These are phyloP conservation scores for Huntiella bhutanensis DNA, from an alignment of 2,329 filamentous ascomycete species.

Conservation along the genomic window DNA sequence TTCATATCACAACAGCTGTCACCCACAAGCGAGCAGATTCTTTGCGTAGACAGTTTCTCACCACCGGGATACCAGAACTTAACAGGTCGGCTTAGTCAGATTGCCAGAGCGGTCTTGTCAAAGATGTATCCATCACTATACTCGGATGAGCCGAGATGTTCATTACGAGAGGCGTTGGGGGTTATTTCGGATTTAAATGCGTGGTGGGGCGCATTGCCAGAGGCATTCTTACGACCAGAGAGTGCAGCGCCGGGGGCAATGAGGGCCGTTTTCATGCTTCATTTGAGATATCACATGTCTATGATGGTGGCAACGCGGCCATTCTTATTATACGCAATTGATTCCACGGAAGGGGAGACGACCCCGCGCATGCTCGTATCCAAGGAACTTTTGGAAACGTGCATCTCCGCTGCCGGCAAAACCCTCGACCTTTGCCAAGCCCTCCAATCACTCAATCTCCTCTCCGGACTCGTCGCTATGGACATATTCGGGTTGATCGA, in stretches of 20 bases:
- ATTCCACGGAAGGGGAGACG: background rate
- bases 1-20: slow-evolving; percentile 2
- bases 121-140: slow-evolving; percentile 1
- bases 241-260: slow-evolving; percentile 14
- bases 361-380: slow-evolving; percentile 13
- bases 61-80: slow-evolving; percentile 15
- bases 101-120: slow-evolving; percentile 13
- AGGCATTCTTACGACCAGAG: slow-evolving; percentile 11
- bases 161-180: slow-evolving; percentile 13
- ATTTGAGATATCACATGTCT: slow-evolving; percentile 11
- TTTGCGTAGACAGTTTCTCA: slow-evolving; percentile 16
- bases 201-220: slow-evolving; percentile 15
- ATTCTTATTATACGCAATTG: slow-evolving; percentile 14
- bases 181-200: slow-evolving; percentile 12
- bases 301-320: slow-evolving; percentile 11
- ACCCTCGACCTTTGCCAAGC: slow-evolving; percentile 12
- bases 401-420: slow-evolving; percentile 14
- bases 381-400: slow-evolving; percentile 13
- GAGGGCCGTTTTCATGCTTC: slow-evolving; percentile 15
- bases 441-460: slow-evolving; percentile 13
- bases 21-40: slow-evolving; percentile 13
- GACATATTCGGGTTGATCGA: slow-evolving; percentile 15
- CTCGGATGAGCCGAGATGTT: slow-evolving; percentile 1
- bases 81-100: slow-evolving; percentile 14
- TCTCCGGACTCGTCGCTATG: slow-evolving; percentile 14